These are phyloP conservation scores for Kitagawia praeruptora DNA, from an alignment of 129 eudicot genomes.

Conservation along the genomic window DNA sequence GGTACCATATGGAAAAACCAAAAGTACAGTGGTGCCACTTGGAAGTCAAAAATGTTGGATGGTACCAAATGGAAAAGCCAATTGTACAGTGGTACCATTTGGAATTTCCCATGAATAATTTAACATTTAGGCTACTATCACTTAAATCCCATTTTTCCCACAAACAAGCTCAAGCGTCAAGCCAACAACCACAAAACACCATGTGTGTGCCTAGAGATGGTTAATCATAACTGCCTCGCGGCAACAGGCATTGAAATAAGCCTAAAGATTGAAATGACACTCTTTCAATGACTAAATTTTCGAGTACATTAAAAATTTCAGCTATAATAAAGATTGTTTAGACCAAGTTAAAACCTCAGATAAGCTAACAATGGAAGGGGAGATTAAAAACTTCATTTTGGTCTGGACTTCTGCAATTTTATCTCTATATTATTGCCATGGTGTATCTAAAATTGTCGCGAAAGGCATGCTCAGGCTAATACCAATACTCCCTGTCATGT, in stretches of 20 bases:
- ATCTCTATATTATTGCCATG: conserved; percentile 19
- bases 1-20: too few species aligned
- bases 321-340: not conserved
- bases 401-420: conserved; percentile 22
- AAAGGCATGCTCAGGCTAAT: conserved; percentile 16
- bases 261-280: not conserved
- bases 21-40: too few species aligned
- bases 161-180: not conserved
- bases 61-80: too few species aligned
- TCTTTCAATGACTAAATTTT: not conserved
- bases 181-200: not conserved
- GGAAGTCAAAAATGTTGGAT: too few species aligned
- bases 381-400: conserved; percentile 18
- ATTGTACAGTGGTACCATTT: too few species aligned
- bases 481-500: conserved; percentile 1
- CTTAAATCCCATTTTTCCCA: not conserved
- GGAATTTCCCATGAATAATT: too few species aligned
- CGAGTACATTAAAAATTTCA: not conserved
- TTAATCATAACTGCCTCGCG: not conserved
- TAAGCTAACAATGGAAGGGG: conserved; percentile 19
- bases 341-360: not conserved
- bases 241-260: not conserved
- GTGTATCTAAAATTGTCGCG: conserved; percentile 12
- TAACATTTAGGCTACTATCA: not conserved
- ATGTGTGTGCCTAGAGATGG: not conserved